Base-by-base conservation (phyloP, 2,329 filamentous ascomycete species). In the Penicillium sumatraense region DNA sequence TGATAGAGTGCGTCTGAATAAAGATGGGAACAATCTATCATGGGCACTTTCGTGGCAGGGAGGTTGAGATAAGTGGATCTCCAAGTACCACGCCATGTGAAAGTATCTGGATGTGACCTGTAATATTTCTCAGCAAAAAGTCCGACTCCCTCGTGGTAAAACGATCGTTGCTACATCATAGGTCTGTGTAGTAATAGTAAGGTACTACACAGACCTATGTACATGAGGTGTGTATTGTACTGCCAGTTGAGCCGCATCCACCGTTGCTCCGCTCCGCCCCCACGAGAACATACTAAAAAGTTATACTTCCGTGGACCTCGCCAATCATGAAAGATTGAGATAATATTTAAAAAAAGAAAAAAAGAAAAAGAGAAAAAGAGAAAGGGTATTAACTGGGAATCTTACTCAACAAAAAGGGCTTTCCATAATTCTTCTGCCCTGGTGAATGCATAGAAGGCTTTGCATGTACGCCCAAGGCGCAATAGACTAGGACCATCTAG, bases 1-100 rank as follows among this genome's bases (percentile, higher is more conserved):
- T 93, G 86, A 73, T 97, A 91, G 21, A 98, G 81, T 7, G 90
- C 87, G 74, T 99, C 93, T 13, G 93, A 97, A 73, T 90, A 98
- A 49, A 98, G 86, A 65, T 87, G 85, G 49, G 82, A 82, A 75
- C 93, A 96, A 63, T 89, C 83, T 31, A 96, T 78, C 11, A 75
- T 79, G 33, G 85, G 81, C 45, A 83, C 79, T 54, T 81, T 77
- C 13, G 74, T 72, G 13, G 80, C 71, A 1, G 81, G 78, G 13
- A 90, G 78, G 31, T 81, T 81, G 35, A 96, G 81, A 64, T 88
- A 85, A 0, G 92, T 96, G 26, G 87, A 86, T 63, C 90, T 87
- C 93, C 93, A 98, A 50, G 89, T 89, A 41, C 91, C 90, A 66
- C 81, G 85, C 93, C 93, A 97, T 54, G 77, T 75, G 60, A 88